Percentiles rank a stretch among this genome's conserved stretches.
These are phyloP conservation scores for Gigaspora rosea DNA, from an alignment of 192 early-diverging fungal species.

Conservation along the genomic window DNA sequence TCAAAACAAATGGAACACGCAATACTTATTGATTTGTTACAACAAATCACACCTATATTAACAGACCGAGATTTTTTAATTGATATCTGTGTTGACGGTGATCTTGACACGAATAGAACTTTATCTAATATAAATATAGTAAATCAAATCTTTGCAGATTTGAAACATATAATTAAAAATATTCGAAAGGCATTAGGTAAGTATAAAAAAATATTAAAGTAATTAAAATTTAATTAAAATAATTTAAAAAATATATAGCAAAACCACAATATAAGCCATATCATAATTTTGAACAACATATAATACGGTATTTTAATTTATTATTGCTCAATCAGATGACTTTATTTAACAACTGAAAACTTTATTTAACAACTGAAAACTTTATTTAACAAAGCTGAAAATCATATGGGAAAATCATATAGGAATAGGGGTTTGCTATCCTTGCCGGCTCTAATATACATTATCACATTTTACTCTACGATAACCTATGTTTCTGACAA, in stretches of 20 bases:
- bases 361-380: too few relatives aligned
- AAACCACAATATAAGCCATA: not conserved
- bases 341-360: too few relatives aligned
- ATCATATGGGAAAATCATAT: too few relatives aligned
- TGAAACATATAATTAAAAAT: slow-evolving; percentile 18
- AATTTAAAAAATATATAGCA: not conserved
- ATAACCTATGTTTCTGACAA: too few relatives aligned
- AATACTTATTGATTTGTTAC: not conserved
- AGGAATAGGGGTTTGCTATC: too few relatives aligned
- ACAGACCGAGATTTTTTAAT: not conserved
- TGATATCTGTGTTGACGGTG: not conserved
- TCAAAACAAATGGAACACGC: not conserved
- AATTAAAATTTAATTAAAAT: not conserved
- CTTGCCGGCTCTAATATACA: too few relatives aligned
- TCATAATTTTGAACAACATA: not conserved
- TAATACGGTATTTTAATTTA: not conserved
- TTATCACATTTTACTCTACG: too few relatives aligned
- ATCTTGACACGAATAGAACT: slow-evolving; percentile 7
- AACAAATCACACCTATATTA: not conserved
- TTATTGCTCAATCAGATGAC: too few relatives aligned
- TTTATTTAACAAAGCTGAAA: too few relatives aligned
- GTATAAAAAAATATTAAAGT: not conserved
- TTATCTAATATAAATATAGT: not conserved
- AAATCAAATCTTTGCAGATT: slow-evolving; percentile 17
- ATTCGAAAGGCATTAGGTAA: slow-evolving; percentile 1